Evolutionary conservation across 495 filamentous ascomycete species (phyloP), one percentile per base, ranked within the genome.

Genomic region (Podospora fimiseda): DNA sequence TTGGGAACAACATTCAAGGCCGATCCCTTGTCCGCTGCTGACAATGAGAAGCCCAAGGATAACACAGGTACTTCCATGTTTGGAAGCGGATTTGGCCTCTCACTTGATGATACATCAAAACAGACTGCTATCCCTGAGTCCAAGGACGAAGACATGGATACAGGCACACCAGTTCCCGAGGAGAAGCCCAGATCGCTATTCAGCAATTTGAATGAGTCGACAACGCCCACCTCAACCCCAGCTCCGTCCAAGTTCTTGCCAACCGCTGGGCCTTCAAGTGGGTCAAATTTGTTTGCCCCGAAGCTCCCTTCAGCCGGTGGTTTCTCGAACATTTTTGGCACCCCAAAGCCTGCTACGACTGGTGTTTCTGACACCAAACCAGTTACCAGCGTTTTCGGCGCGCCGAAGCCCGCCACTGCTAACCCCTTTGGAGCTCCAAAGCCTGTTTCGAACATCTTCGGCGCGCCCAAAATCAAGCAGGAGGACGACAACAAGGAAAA

Each of bases 1-100:
- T 75, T 96, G 18, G 84, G 80, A 2, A 87, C 85, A 40, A 86
- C 82, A 13, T 96, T 96, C 70, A 90, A 93, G 65, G 75, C 75
- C 23, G 91, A 95, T 62, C 77, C 77, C 8, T 44, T 58, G 16
- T 71, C 76, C 47, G 79, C 79, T 20, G 79, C 78, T 44, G 82
- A 86, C 55, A 82, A 85, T 56, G 68, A 67, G 16, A 74, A 81
- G 9, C 78, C 80, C 36, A 67, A 77, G 16, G 57, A 66, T 11
- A 70, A 70, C 13, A 52, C 62, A 44, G 63, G 64, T 30, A 69
- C 61, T 14, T 78, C 73, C 22, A 67, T 81, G 50, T 86, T 89
- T 57, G 80, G 76, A 13, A 61, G 71, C 11, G 73, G 67, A 9
- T 86, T 91, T 62, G 70, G 74, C 6, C 67, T 72, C 52, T 61